Evolutionary conservation across 1,284 basidiomycete genomes (phyloP), one percentile per base, ranked within the genome.

Genomic region (Ustilago trichophora): DNA sequence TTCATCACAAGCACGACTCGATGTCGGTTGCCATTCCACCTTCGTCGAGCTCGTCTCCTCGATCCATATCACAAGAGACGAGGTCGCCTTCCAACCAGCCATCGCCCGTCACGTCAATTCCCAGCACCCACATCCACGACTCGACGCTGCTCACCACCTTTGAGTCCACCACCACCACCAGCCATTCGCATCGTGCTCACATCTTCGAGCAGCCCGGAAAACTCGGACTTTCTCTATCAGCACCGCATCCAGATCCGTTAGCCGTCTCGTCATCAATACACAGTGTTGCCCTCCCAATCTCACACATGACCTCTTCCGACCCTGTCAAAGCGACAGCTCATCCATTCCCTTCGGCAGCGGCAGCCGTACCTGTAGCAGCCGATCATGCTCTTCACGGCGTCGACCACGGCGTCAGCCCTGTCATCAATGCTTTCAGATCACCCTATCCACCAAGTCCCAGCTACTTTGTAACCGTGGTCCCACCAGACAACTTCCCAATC

Each of bases 391-490:
- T 37, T 19, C 42, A 42, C 12, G 24, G 36, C n/a, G 37, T 25
- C 19, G 65, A 68, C 31, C 58, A 62, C n/a, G 65, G 65, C 16
- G 55, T 67, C 25, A 67, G 55, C 33, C 45, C 56, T 10, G 42
- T 57, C 43, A 53, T 70, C 47, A 49, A 46, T 27, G 54, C 60
- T 12, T 50, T 63, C 26, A 32, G 69, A 11, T 63, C 58, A 4
- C 42, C 65, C 9, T 69, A 62, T 33, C 66, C 70, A 5, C 45
- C 66, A 12, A 62, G 52, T 34, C 59, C 65, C 4, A 53, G 27
- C 33, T 63, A 65, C 50, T 75, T 76, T 42, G 45, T 76, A 34
- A 76, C 74, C 8, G 70, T 75, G 7, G 38, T 76, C 8, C 74
- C 74, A 2, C 74, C 74, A 36, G 21, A 44, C 26, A 60, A 67